Base-by-base conservation (phyloP, 805 yeast species). In the Scheffersomyces stipitis region DNA sequence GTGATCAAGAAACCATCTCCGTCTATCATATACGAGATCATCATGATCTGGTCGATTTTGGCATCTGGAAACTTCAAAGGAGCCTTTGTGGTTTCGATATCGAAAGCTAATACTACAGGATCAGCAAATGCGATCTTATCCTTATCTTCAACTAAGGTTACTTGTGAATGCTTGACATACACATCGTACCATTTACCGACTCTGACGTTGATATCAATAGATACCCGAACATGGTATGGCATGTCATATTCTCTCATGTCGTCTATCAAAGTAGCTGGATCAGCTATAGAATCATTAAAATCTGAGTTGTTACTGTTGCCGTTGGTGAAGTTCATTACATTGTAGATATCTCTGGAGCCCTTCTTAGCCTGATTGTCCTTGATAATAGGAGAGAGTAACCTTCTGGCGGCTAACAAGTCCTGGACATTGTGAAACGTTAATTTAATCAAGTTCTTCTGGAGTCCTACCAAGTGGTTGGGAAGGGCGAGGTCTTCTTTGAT, bases 1-100 rank as follows among this genome's bases (percentile, higher is more conserved):
- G 98, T 93, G 42, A 93, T 95, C 27, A 93, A 67, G 56, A 69
- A 93, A 26, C 99, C 99, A 50, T 87, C 95, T 8, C 98, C 99
- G 57, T 93, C 99, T 43, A 93, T 90, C 99, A 95, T 95, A 58
- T 93, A 93, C 2, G 99, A 95, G 34, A 93, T 93, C 99, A 95
- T 95, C 97, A 93, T 93, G 28, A 93, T 77, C 60, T 87, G 95
- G 64, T 93, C 99, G 4, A 85, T 73, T 8, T 83, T 71, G 4
- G 96, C 76, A 52, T 88, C 99, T 0, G 99, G 99, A 49, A 93
- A 93, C 58, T 93, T 95, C 42, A 93, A 72, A 2, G 98, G 98
- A 9, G 95, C 88, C 58, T 93, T 93, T 10, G 97, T 88, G 1
- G 99, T 93, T 69, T 93, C 99, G 37, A 93, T 93, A 74, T 93